Evolutionary conservation across 2,329 filamentous ascomycete species (phyloP), one percentile per base, ranked within the genome.

Genomic region (Xylaria sp.): DNA sequence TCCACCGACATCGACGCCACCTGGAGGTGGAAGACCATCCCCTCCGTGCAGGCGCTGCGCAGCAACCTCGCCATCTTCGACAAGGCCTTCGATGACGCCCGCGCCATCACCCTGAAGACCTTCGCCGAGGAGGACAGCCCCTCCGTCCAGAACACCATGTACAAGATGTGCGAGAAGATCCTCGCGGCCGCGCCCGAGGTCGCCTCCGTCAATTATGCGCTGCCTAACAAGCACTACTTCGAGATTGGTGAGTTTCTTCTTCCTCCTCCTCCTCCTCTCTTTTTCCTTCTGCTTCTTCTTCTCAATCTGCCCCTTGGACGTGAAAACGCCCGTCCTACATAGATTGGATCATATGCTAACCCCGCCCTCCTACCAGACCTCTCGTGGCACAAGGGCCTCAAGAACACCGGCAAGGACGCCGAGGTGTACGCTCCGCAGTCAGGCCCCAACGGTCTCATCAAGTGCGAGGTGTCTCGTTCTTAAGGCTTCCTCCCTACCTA

Each of bases 161-260:
- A 97, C 85, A 96, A 97, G 85, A 99, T 99, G 95, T 90, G 88
- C 74, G 91, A 95, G 79, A 84, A 90, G 79, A 97, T 99, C 72
- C 84, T 99, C 60, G 90, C 87, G 9, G 88, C 85, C 25, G 92
- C 90, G 27, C 91, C 93, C 15, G 84, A 90, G 70, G 87, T 94
- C 25, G 87, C 90, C 50, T 84, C 86, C 25, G 92, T 96, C 47
- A 87, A 91, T 74, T 98, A 97, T 78, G 85, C 90, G 9, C 85
- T 99, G 75, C 96, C 96, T 11, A 99, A 99, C 85, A 98, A 97
- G 84, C 96, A 99, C 82, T 98, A 97, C 83, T 98, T 98, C 77
- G 95, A 98, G 81, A 90, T 98, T 79, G 92, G 89, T 93, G 83
- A 82, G 90, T 84, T 27, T 61, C n/a, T n/a, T n/a, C n/a, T n/a